phyloP scores from a whole-genome alignment of 2,329 filamentous ascomycete species.

The Pseudogymnoascus sp. region DNA sequence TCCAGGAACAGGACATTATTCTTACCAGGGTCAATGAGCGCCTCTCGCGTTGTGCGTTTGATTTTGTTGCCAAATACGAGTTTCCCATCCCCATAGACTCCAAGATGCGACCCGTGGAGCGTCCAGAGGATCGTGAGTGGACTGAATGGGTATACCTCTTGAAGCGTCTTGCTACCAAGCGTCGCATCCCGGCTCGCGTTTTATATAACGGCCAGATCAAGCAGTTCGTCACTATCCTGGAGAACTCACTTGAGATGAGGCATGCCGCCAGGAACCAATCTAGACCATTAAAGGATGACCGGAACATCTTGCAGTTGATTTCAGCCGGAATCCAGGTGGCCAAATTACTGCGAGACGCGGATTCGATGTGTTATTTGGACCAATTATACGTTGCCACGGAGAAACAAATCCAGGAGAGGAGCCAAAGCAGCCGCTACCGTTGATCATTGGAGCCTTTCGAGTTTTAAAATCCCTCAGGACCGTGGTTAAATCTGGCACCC shows the following conservation, averaged over 20 bases:
- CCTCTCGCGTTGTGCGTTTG: constrained; percentile 76
- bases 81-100: constrained; percentile 68
- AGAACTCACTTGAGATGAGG: constrained; percentile 83
- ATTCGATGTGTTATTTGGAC: constrained; percentile 76
- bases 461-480: constrained; percentile 9
- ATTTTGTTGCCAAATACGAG: constrained; percentile 86
- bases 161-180: constrained; percentile 77
- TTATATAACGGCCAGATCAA: constrained; percentile 88
- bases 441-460: constrained; percentile 14
- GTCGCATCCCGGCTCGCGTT: constrained; percentile 74
- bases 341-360: constrained; percentile 77
- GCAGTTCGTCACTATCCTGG: constrained; percentile 78
- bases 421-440: constrained; percentile 28
- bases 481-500: background rate
- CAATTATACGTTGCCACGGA: constrained; percentile 76
- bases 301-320: constrained; percentile 80
- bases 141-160: constrained; percentile 87
- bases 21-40: constrained; percentile 75
- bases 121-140: constrained; percentile 75
- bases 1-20: constrained; percentile 78
- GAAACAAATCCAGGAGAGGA: constrained; percentile 65
- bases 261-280: constrained; percentile 79
- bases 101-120: constrained; percentile 70
- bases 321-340: constrained; percentile 81
- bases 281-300: constrained; percentile 76